Base-by-base conservation (phyloP, 2,329 filamentous ascomycete genomes). In the Westerdykella ornata region DNA sequence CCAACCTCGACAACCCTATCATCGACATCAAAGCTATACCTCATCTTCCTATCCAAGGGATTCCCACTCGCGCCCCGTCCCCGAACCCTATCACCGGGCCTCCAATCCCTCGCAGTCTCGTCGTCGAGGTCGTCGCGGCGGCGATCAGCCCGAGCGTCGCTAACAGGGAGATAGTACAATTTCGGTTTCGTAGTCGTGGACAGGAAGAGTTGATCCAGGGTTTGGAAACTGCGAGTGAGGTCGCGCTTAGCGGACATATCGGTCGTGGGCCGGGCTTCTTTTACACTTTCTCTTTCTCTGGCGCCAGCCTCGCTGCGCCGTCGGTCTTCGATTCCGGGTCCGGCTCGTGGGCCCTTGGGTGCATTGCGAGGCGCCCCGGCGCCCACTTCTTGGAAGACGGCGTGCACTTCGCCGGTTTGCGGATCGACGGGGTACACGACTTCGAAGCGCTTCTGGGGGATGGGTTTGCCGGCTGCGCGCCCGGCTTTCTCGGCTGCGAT, bases 161-260 rank as follows among this genome's bases (percentile, higher is more conserved):
- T 62, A 0, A 88, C 85, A 2, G 84, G 79, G 33, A 77, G 69
- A 62, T 72, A 84, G 62, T 84, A 84, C 12, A 85, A 64, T 48
- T 78, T 77, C 1, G 81, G 81, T 54, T 82, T 82, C 0, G 78
- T 65, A 2, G 68, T 69, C 0, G 81, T 84, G 14, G 71, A 78
- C 34, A 66, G 62, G 62, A 84, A 84, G 11, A 79, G 70, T 26
- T 77, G 70, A 51, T 82, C 78, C 5, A 84, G 68, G 0, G 75
- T 75, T 45, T 71, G 70, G 60, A 80, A 80, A 6, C 41, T 39
- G 30, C 55, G 52, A 16, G 51, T 52, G 1, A 57, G 53, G 3
- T 53, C 45, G 35, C 68, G 46, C 32, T 53, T 47, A 37, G 45
- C 37, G 7, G 46, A 37, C 6, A 41, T 39, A 3, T 45, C 38